Conservation (phyloP, 495 filamentous ascomycete genomes). For the Penicillium atrosanguineum region DNA sequence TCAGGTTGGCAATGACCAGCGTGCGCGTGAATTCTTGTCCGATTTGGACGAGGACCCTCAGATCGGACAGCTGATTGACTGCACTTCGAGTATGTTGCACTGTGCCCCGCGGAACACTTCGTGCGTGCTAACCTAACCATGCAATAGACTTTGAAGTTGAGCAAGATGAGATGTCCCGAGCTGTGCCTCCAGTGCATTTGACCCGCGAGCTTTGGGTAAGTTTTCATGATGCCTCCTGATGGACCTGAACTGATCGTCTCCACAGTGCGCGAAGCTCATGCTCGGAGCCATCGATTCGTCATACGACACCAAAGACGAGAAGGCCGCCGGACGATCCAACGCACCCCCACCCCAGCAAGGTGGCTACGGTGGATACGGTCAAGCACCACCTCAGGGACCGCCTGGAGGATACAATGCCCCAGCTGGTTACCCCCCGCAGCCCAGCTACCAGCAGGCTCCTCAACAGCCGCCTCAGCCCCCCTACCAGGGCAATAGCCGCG, state of each 20-base stretch:
- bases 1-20: constrained; percentile 68
- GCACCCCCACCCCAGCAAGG: constrained; percentile 26
- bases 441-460: constrained; percentile 13
- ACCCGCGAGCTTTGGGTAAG: constrained; percentile 65
- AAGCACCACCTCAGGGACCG: constrained; percentile 17
- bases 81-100: constrained; percentile 63
- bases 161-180: constrained; percentile 60
- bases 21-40: constrained; percentile 61
- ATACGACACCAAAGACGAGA: constrained; percentile 67
- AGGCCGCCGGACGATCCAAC: constrained; percentile 26
- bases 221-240: background rate
- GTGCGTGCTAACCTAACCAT: constrained; percentile 16
- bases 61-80: constrained; percentile 64
- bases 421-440: constrained; percentile 13
- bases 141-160: constrained; percentile 62
- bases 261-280: constrained; percentile 63
- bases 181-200: constrained; percentile 53
- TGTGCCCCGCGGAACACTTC: background rate
- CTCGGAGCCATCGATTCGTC: constrained; percentile 66
- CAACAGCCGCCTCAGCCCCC: constrained; percentile 19
- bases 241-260: constrained; percentile 3
- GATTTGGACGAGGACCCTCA: constrained; percentile 61
- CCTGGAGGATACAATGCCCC: constrained; percentile 16
- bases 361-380: constrained; percentile 36
- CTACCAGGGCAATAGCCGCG: constrained; percentile 8